Base-by-base conservation (phyloP, 2,329 filamentous ascomycete genomes). In the Stagonosporopsis vannaccii region DNA sequence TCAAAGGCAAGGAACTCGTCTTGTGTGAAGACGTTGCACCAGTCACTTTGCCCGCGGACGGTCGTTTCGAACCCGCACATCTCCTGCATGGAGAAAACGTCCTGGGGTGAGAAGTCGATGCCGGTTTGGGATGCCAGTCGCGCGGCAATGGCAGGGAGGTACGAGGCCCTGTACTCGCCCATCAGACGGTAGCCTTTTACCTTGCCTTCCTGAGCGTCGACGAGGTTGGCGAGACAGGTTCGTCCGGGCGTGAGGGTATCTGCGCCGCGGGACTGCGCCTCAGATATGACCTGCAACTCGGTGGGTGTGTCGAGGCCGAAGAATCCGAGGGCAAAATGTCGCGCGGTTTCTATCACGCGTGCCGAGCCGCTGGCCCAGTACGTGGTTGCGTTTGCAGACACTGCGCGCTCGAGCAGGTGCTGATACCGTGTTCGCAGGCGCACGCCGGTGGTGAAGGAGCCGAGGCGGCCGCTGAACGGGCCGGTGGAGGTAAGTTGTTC, bases 11-110 rank as follows among this genome's bases (percentile, higher is more conserved):
- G 68, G 78, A 84, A 85, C 42, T 86, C 84, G 1, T 81, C 70
- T 28, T 75, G 73, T 0, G 79, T 82, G 67, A 87, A 87, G 8
- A 85, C 76, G 51, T 81, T 71, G 60, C 84, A 87, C 84, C 84
- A 87, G 6, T 77, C 77, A 66, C 82, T 85, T 20, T 70, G 74
- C 6, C 84, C 85, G 53, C 81, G 78, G 0, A 81, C 80, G 2
- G 82, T 79, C 0, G 77, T 83, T 68, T 87, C 85, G 60, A 86
- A 87, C 1, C 82, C 84, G 65, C 84, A 87, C 75, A 86, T 81
- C 61, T 86, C 83, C 67, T 86, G 84, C 84, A 87, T 86, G 55
- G 80, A 77, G 63, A 81, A 87, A 33, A 86, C 69, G 50, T 86
- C 83, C 3, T 74, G 63, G 41, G 79, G 74, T 0, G 71, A 75